phyloP scores from a whole-genome alignment of 164 flowering plant species.

The Chimonanthus salicifolius region DNA sequence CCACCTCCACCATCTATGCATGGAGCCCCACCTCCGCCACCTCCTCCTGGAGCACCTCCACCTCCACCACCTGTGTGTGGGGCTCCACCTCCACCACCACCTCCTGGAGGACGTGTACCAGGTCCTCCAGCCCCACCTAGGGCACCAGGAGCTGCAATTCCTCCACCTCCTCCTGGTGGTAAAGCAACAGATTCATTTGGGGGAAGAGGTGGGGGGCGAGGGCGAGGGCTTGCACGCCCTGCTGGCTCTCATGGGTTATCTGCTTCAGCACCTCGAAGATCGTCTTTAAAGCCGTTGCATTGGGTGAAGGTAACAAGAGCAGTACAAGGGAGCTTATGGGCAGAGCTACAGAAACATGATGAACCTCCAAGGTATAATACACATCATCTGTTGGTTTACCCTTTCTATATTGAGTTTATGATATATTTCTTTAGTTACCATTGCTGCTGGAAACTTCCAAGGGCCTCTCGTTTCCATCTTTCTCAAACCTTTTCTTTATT shows the following conservation, averaged over 20 bases:
- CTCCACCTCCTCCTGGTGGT: constrained; percentile 60
- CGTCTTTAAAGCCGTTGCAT: constrained; percentile 83
- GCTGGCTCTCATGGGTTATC: constrained; percentile 13
- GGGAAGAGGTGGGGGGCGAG: constrained; percentile 58
- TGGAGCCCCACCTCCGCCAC: constrained; percentile 24
- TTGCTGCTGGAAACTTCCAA: background rate
- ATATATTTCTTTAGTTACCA: background rate
- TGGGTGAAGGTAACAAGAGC: constrained; percentile 97
- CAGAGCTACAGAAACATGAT: constrained; percentile 72
- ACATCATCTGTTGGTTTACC: constrained; percentile 7
- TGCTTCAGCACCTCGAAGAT: constrained; percentile 48
- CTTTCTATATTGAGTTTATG: background rate
- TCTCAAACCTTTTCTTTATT: too few relatives aligned
- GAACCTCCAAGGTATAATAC: constrained; percentile 60
- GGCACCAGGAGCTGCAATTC: constrained; percentile 49
- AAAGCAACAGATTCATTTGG: constrained; percentile 22
- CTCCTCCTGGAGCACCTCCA: constrained; percentile 36
- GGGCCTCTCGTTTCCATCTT: too few relatives aligned
- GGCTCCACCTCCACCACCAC: constrained; percentile 30
- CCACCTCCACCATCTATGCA: constrained; percentile 15
- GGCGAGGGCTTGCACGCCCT: constrained; percentile 58
- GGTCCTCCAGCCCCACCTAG: constrained; percentile 46
- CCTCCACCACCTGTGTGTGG: constrained; percentile 33
- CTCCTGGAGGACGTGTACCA: constrained; percentile 35
- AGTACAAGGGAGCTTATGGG: constrained; percentile 96